Evolutionary conservation across 805 yeast genomes (phyloP).

Genomic region (Kuraishia ogatae): DNA sequence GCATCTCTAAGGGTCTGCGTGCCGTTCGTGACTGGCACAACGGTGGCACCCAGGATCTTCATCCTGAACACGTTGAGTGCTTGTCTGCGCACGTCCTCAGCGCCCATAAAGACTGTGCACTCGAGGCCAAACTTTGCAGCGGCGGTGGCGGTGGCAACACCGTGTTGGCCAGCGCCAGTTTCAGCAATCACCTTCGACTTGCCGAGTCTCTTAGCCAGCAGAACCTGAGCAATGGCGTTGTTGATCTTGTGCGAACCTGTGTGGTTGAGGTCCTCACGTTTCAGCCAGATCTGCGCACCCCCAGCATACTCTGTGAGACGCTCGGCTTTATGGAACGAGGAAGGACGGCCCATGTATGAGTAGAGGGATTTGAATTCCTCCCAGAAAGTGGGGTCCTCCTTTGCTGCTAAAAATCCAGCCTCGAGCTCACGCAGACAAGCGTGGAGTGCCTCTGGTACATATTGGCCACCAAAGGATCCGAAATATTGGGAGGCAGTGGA

Average conservation of each 20-base stretch:
- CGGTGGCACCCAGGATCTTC: conserved; percentile 94
- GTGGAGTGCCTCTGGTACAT: conserved; percentile 94
- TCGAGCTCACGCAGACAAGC: conserved; percentile 88
- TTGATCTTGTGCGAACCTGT: conserved; percentile 86
- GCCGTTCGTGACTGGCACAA: conserved; percentile 88
- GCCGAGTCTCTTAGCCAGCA: conserved; percentile 72
- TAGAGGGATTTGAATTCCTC: conserved; percentile 78
- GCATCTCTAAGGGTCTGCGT: conserved; percentile 96
- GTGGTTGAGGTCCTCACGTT: conserved; percentile 92
- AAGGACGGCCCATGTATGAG: conserved; percentile 94
- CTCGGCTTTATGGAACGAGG: conserved; percentile 84
- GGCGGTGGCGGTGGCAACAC: conserved; percentile 90
- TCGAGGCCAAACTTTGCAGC: conserved; percentile 88
- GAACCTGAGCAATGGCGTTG: conserved; percentile 76
- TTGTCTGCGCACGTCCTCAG: conserved; percentile 98
- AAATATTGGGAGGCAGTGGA: conserved; percentile 51
- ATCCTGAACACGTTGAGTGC: conserved; percentile 96
- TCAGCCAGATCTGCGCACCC: conserved; percentile 95
- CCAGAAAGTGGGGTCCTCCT: conserved; percentile 91
- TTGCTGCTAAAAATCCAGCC: conserved; percentile 77
- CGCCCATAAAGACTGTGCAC: conserved; percentile 97
- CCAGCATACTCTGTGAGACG: conserved; percentile 85
- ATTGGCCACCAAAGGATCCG: conserved; percentile 98
- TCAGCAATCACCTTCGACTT: conserved; percentile 75
- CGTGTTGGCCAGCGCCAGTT: conserved; percentile 93